phyloP scores from a whole-genome alignment of 2,329 filamentous ascomycete species.

The Colletotrichum australisinense region DNA sequence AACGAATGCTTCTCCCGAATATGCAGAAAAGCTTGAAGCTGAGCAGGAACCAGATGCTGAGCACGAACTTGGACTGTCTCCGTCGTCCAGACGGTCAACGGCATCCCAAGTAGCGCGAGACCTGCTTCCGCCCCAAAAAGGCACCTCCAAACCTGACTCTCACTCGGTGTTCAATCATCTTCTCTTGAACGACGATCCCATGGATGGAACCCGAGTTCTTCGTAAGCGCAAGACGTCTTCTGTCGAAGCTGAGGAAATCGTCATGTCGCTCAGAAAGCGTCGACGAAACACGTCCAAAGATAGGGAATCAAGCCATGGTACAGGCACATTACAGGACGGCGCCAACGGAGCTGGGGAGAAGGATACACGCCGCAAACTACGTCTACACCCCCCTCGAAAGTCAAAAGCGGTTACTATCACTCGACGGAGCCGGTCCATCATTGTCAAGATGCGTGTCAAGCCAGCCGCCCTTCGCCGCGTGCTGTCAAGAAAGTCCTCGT shows the following conservation, averaged over 20 bases:
- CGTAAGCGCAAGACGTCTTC: slow-evolving; percentile 89
- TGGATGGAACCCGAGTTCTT: slow-evolving; percentile 81
- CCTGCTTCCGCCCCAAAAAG: slow-evolving; percentile 75
- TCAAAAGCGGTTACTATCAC: slow-evolving; percentile 53
- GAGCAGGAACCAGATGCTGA: slow-evolving; percentile 1
- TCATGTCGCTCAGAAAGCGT: slow-evolving; percentile 64
- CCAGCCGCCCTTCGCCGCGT: slow-evolving; percentile 70
- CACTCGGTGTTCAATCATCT: slow-evolving; percentile 83
- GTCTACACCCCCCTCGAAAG: slow-evolving; percentile 59
- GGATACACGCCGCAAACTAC: slow-evolving; percentile 67
- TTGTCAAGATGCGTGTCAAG: slow-evolving; percentile 70
- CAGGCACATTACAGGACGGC: slow-evolving; percentile 47
- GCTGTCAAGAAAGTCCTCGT: slow-evolving; percentile 61
- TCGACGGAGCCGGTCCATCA: slow-evolving; percentile 45
- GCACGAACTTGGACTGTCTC: slow-evolving; percentile 39
- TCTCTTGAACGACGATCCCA: slow-evolving; percentile 76
- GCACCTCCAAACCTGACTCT: slow-evolving; percentile 73
- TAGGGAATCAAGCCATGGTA: slow-evolving; percentile 45
- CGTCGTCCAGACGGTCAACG: slow-evolving; percentile 64
- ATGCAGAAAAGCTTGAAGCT: background rate
- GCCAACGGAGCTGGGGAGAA: slow-evolving; percentile 43
- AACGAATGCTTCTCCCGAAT: background rate
- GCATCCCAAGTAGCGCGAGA: slow-evolving; percentile 77
- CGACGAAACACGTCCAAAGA: slow-evolving; percentile 60
- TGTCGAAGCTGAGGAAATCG: slow-evolving; percentile 68